These are phyloP conservation scores for Phytophthora europaea DNA, from an alignment of 352 stramenopile species.

Conservation along the genomic window DNA sequence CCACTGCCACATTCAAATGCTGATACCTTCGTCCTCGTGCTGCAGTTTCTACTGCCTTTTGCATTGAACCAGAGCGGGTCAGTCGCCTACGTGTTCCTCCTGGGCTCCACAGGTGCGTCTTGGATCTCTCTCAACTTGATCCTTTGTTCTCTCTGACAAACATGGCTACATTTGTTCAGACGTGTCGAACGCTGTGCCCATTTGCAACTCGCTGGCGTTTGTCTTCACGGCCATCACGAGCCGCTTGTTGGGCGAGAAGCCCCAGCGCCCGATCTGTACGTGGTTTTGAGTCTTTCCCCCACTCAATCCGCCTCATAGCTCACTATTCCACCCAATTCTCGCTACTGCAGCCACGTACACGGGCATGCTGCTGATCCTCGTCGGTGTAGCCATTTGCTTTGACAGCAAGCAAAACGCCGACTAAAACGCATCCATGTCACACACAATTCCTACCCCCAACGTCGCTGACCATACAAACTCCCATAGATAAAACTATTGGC, in stretches of 20 bases:
- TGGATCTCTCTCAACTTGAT: background rate
- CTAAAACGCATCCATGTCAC: background rate
- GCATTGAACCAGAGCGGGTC: slow-evolving; percentile 87
- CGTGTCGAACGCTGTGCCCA: slow-evolving; percentile 87
- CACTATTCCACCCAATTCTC: background rate
- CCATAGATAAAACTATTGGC: slow-evolving; percentile 13
- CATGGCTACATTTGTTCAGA: slow-evolving; percentile 44
- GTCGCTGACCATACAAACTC: slow-evolving; percentile 18
- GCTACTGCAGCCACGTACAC: slow-evolving; percentile 58
- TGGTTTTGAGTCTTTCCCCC: background rate
- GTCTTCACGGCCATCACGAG: slow-evolving; percentile 90
- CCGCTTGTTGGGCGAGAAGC: slow-evolving; percentile 77
- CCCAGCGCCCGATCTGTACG: slow-evolving; percentile 76
- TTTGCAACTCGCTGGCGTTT: slow-evolving; percentile 91
- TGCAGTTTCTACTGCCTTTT: slow-evolving; percentile 87
- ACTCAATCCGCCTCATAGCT: background rate
- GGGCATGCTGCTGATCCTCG: slow-evolving; percentile 69
- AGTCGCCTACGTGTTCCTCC: slow-evolving; percentile 80
- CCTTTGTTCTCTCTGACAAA: background rate
- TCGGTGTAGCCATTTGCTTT: slow-evolving; percentile 76
- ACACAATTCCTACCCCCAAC: background rate
- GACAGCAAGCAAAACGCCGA: slow-evolving; percentile 49
- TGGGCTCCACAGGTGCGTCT: slow-evolving; percentile 71
- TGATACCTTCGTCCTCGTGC: slow-evolving; percentile 1
- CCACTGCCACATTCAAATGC: background rate